Evolutionary conservation across 805 yeast species (phyloP).

Genomic region (Monosporozyma aquatica): DNA sequence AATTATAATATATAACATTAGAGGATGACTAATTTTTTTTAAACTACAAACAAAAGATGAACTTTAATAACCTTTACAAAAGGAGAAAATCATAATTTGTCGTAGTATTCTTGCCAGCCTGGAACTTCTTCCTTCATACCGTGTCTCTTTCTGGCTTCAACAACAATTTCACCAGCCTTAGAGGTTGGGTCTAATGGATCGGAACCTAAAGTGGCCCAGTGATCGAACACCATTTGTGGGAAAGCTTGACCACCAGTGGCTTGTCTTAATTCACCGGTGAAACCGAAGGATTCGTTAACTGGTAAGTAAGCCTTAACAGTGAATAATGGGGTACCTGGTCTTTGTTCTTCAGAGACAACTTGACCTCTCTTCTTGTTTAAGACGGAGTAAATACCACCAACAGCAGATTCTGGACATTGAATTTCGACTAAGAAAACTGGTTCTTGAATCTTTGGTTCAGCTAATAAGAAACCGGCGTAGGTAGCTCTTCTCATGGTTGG

Average conservation of each 20-base stretch:
- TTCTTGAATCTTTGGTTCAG: constrained; percentile 98
- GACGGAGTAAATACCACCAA: constrained; percentile 99
- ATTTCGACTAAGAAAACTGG: constrained; percentile 99
- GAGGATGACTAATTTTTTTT: constrained; percentile 5
- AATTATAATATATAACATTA: constrained; percentile 4
- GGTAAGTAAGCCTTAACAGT: constrained; percentile 99
- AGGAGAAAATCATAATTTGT: constrained; percentile 50
- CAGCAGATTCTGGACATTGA: constrained; percentile 98
- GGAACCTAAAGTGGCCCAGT: constrained; percentile 88
- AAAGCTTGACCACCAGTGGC: constrained; percentile 99
- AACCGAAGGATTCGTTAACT: constrained; percentile 99
- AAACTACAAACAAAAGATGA: constrained; percentile 12
- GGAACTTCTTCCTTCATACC: constrained; percentile 97
- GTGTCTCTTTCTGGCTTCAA: constrained; percentile 80
- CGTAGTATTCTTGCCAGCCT: constrained; percentile 99
- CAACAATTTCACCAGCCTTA: constrained; percentile 59
- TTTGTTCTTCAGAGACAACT: constrained; percentile 98
- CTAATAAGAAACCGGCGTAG: constrained; percentile 94
- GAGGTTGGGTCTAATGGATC: constrained; percentile 83
- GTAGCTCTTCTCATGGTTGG: constrained; percentile 99
- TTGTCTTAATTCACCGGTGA: constrained; percentile 98
- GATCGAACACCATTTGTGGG: constrained; percentile 99
- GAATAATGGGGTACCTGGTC: constrained; percentile 99
- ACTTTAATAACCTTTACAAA: constrained; percentile 4
- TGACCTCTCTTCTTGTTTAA: constrained; percentile 99